Conservation (phyloP, 225 moss, liverwort and hornwort species). For the Thuidium tamariscinum region DNA sequence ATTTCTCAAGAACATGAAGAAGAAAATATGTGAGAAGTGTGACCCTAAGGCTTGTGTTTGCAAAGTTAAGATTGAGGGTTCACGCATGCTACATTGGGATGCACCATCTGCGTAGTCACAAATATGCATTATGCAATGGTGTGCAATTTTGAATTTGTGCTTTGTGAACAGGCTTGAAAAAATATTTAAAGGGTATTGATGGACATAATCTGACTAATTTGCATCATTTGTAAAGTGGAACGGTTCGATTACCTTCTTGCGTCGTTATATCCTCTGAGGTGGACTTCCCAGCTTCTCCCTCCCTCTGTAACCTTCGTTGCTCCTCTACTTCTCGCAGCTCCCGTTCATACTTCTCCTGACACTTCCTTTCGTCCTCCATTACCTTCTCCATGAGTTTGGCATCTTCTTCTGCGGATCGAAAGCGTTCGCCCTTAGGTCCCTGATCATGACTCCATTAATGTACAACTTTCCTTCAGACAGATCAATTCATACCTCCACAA, state of each 20-base stretch:
- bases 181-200: not conserved
- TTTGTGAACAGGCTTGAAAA: not conserved
- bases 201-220: not conserved
- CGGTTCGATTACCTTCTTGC: not conserved
- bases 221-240: not conserved
- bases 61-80: not conserved
- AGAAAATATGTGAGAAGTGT: not conserved
- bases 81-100: not conserved
- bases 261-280: not conserved
- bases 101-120: not conserved
- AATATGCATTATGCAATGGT: not conserved
- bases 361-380: conserved; percentile 34
- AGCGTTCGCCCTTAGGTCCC: not conserved
- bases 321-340: conserved; percentile 21
- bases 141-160: not conserved
- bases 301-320: not conserved
- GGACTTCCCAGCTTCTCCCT: not conserved
- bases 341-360: conserved; percentile 23
- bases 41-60: not conserved
- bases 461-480: not conserved
- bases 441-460: not conserved
- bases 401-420: conserved; percentile 18
- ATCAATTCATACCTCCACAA: not conserved
- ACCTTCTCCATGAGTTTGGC: conserved; percentile 15
- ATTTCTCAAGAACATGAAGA: not conserved